Evolutionary conservation across 1,139 yeast genomes (phyloP), one percentile per base, ranked within the genome.

Genomic region (Nakaseomyces bracarensis): DNA sequence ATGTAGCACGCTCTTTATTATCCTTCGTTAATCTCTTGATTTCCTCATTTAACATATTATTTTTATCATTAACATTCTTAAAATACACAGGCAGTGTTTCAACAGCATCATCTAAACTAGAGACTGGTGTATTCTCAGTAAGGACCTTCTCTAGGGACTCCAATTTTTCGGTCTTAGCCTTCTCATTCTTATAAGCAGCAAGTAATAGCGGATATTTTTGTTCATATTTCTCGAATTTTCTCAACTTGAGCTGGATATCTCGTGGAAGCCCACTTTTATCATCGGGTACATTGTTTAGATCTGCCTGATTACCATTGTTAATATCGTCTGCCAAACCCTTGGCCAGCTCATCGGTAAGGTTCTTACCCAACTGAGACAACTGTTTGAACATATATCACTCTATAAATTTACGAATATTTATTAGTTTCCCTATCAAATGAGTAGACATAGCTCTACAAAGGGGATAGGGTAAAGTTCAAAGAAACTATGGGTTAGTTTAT

Each of bases 151-250:
- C 96, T 54, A 89, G 82, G 1, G 70, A 58, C 7, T 60, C 66
- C n/a, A 87, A 72, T 42, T 81, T 69, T 40, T 76, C 81, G 1
- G 74, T 67, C 52, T 81, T 82, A 38, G 73, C 69, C 65, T 84
- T 86, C 58, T 87, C 96, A 1, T 72, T 67, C 57, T 86, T 83
- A 65, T 83, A 89, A 0, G 97, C 96, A 39, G 82, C 82, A 39
- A 86, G 70, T 13, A 89, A 67, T 16, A 78, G 64, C 0, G 96
- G 97, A 58, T 87, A 89, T 57, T 85, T 85, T 44, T 82, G 83
- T 61, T 91, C 97, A 60, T 87, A 91, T 60, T 86, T 87, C 45
- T 75, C 78, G 58, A 85, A 85, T 66, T 85, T 87, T 48, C 74
- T 73, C 63, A 89, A 65, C 54, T 82, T 82, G 11, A 79, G 66